Percentiles rank a stretch among this genome's conserved stretches.
These are phyloP conservation scores for Ensete ventricosum DNA, from an alignment of 176 grass and related monocot genomes.

Conservation along the genomic window DNA sequence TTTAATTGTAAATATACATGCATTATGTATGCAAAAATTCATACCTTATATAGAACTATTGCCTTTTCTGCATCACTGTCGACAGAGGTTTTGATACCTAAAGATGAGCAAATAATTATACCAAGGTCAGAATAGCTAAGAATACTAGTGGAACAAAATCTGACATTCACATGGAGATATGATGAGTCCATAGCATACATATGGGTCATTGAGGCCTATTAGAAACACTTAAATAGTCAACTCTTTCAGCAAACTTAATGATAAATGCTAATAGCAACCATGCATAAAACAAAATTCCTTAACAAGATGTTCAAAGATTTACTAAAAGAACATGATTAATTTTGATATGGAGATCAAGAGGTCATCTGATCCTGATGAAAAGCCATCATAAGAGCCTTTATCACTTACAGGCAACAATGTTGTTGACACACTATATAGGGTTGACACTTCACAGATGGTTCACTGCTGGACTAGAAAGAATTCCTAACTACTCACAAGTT, in stretches of 20 bases:
- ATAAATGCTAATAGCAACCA: background rate
- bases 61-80: slow-evolving; percentile 64
- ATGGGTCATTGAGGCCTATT: background rate
- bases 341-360: background rate
- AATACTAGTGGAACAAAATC: no score
- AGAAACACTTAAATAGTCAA: background rate
- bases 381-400: background rate
- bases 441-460: no score
- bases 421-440: no score
- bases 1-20: background rate
- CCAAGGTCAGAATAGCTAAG: background rate
- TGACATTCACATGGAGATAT: background rate
- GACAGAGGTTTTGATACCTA: slow-evolving; percentile 36
- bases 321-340: background rate
- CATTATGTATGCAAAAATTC: background rate
- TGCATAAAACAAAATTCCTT: background rate
- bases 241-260: background rate
- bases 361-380: background rate
- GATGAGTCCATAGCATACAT: background rate
- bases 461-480: background rate
- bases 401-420: background rate
- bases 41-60: slow-evolving; percentile 94
- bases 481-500: background rate
- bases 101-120: slow-evolving; percentile 19
- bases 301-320: background rate